These are phyloP conservation scores for Candida endomychidarum DNA, from an alignment of 805 yeast species.

Conservation along the genomic window DNA sequence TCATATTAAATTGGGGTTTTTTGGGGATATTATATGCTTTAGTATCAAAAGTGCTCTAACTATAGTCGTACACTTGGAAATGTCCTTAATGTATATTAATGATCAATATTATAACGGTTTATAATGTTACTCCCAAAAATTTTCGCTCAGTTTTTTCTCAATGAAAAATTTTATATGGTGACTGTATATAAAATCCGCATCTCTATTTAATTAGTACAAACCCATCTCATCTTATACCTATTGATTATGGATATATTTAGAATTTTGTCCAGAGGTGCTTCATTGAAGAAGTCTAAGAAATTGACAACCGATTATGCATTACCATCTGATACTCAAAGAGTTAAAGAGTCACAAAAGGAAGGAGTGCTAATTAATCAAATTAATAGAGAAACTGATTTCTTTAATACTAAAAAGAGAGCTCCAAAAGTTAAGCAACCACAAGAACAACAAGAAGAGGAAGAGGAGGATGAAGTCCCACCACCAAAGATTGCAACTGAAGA, in stretches of 20 bases:
- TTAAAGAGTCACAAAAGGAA: conserved; percentile 32
- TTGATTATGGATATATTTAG: conserved; percentile 82
- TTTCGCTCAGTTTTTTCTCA: conserved; percentile 7
- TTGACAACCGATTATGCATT: conserved; percentile 43
- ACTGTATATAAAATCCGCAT: conserved; percentile 5
- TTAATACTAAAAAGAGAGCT: conserved; percentile 53
- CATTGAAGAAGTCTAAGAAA: conserved; percentile 58
- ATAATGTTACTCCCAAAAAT: not conserved
- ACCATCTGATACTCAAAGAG: conserved; percentile 23
- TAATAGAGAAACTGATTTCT: conserved; percentile 80
- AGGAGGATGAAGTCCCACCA: conserved; percentile 30
- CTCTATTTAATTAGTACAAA: too few relatives aligned
- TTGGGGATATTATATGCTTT: too few relatives aligned
- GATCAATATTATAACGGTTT: not conserved
- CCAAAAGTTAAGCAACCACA: conserved; percentile 13
- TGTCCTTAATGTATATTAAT: too few relatives aligned
- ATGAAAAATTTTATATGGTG: conserved; percentile 8
- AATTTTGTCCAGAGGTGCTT: conserved; percentile 83
- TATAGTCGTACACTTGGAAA: too few relatives aligned
- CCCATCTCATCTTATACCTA: conserved; percentile 1
- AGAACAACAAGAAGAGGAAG: conserved; percentile 19
- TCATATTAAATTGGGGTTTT: not conserved
- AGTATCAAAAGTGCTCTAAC: too few relatives aligned
- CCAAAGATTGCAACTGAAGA: conserved; percentile 49
- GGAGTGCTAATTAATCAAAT: conserved; percentile 49